Conservation (phyloP, 176 grass and related monocot species). For the Echinochloa phyllopogon region DNA sequence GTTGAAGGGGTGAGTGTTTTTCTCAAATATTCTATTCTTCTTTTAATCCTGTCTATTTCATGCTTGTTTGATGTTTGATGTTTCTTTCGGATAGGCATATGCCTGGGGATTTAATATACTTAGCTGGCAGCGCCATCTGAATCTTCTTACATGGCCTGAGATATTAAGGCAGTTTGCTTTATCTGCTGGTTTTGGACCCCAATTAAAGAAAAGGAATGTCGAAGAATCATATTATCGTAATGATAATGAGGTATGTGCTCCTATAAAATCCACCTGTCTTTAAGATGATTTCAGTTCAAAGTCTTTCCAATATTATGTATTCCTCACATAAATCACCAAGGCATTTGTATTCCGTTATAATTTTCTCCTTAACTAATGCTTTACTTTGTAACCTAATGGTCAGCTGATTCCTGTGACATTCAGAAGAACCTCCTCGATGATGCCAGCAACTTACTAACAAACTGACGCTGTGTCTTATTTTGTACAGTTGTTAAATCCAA, state of each 20-base stretch:
- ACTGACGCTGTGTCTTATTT: slow-evolving; percentile 1
- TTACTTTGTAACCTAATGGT: slow-evolving; percentile 1
- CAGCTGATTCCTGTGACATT: slow-evolving; percentile 6
- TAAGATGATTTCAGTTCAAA: slow-evolving; percentile 31
- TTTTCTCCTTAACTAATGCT: neutral
- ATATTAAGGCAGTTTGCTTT: slow-evolving; percentile 95
- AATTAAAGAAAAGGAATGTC: slow-evolving; percentile 78
- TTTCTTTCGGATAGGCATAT: slow-evolving; percentile 72
- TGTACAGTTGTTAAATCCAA: neutral
- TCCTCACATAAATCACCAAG: slow-evolving; percentile 2
- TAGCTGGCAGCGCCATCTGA: slow-evolving; percentile 88
- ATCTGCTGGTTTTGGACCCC: slow-evolving; percentile 93
- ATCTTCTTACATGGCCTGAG: slow-evolving; percentile 96
- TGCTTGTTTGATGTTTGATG: slow-evolving; percentile 24
- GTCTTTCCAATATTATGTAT: neutral
- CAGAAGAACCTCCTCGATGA: slow-evolving; percentile 1
- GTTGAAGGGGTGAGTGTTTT: slow-evolving; percentile 76
- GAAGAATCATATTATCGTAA: slow-evolving; percentile 70
- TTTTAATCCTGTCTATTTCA: slow-evolving; percentile 8
- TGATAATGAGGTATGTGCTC: slow-evolving; percentile 79
- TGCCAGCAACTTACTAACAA: neutral
- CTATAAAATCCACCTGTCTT: slow-evolving; percentile 1
- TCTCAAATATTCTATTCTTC: slow-evolving; percentile 20
- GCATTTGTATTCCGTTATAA: neutral
- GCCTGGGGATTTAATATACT: slow-evolving; percentile 96